Percentiles rank a stretch among this genome's conserved stretches.
phyloP scores from a whole-genome alignment of 2,329 filamentous ascomycete species.

The Fusarium hostae region DNA sequence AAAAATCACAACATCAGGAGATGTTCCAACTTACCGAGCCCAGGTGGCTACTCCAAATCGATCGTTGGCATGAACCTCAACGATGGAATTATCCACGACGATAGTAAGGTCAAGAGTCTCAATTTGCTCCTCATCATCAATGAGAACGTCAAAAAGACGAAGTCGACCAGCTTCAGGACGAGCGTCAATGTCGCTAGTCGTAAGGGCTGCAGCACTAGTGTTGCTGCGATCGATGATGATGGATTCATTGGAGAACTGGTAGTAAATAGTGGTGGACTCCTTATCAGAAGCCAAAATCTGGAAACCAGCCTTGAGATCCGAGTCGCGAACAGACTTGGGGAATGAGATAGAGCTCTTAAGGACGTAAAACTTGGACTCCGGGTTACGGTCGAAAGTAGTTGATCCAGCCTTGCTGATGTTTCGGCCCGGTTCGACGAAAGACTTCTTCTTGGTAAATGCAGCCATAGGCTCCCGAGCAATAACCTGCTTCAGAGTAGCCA shows the following conservation, averaged over 20 bases:
- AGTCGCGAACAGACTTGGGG: conserved; percentile 48
- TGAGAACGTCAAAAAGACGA: conserved; percentile 53
- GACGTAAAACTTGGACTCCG: conserved; percentile 53
- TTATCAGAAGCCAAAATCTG: conserved; percentile 53
- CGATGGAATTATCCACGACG: conserved; percentile 52
- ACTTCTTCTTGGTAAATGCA: conserved; percentile 45
- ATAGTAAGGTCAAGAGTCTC: conserved; percentile 55
- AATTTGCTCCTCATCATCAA: conserved; percentile 44
- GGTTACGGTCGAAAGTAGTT: conserved; percentile 16
- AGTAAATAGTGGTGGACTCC: conserved; percentile 56
- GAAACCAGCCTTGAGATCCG: conserved; percentile 53
- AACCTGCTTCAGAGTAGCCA: conserved; percentile 52
- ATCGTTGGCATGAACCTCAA: conserved; percentile 55
- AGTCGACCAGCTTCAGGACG: conserved; percentile 52
- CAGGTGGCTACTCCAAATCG: conserved; percentile 56
- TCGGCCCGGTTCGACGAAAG: conserved; percentile 40
- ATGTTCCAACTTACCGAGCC: conserved; percentile 50
- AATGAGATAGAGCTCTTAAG: conserved; percentile 52
- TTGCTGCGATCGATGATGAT: conserved; percentile 55
- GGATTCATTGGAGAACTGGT: conserved; percentile 58
- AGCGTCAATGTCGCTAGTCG: conserved; percentile 52
- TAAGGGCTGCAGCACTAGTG: conserved; percentile 53
- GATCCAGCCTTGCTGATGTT: conserved; percentile 33
- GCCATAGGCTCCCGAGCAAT: conserved; percentile 52
- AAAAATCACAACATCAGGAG: background rate